Percentiles rank a stretch among this genome's conserved stretches.
Evolutionary conservation across 1,284 basidiomycete species (phyloP).

Genomic region (Albatrellus sp.): DNA sequence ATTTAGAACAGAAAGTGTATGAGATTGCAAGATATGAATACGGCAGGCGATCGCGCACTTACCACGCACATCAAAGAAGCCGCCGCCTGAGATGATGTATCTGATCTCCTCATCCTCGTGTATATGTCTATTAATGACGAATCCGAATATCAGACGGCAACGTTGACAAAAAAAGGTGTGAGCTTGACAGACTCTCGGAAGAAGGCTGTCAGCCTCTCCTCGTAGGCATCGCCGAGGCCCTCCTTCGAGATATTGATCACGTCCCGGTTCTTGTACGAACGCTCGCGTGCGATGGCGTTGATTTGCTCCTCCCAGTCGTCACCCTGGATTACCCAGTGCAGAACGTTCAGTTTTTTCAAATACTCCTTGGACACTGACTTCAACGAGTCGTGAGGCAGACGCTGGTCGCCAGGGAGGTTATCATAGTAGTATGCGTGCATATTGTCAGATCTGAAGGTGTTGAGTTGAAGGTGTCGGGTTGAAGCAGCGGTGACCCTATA

Average conservation of each 20-base stretch:
- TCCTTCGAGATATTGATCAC: slow-evolving; percentile 62
- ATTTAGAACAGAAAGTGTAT: not conserved
- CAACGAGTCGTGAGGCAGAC: slow-evolving; percentile 63
- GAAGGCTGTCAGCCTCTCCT: slow-evolving; percentile 68
- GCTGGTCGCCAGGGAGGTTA: slow-evolving; percentile 65
- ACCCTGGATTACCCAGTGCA: slow-evolving; percentile 50
- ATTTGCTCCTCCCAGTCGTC: slow-evolving; percentile 39
- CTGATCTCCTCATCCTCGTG: slow-evolving; percentile 90
- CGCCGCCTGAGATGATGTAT: slow-evolving; percentile 70
- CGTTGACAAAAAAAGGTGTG: not conserved
- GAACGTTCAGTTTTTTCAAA: slow-evolving; percentile 47
- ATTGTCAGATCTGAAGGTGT: not conserved
- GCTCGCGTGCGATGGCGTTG: slow-evolving; percentile 48
- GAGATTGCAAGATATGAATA: slow-evolving; percentile 1
- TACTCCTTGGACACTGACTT: slow-evolving; percentile 32
- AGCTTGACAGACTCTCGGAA: slow-evolving; percentile 57
- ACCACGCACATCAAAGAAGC: slow-evolving; percentile 81
- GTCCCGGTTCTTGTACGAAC: slow-evolving; percentile 71
- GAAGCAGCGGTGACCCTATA: too few species aligned
- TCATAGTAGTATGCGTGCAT: slow-evolving; percentile 82
- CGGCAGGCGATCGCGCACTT: slow-evolving; percentile 11
- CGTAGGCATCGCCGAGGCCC: slow-evolving; percentile 68
- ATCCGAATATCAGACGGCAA: not conserved
- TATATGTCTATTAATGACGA: slow-evolving; percentile 45
- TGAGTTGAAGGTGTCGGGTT: not conserved